A percentile compares a stretch with the other conserved stretches of the same genome.
phyloP scores from a whole-genome alignment of 2,329 filamentous ascomycete genomes.

The Cladosporium phlei region DNA sequence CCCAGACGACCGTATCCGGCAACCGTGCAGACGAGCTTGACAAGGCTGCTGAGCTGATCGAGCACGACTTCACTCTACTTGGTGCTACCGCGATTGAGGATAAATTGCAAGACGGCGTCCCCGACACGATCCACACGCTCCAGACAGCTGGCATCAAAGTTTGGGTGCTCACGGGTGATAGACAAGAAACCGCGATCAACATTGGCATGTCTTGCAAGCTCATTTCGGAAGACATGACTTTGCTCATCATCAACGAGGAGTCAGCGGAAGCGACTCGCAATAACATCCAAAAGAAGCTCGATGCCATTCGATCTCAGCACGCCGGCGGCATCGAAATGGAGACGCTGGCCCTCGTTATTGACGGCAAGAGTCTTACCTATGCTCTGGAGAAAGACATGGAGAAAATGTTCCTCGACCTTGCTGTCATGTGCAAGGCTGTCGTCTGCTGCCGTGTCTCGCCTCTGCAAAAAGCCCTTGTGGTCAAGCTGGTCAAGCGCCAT shows the following conservation, averaged over 20 bases:
- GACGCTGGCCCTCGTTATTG: slow-evolving; percentile 84
- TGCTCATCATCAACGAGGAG: slow-evolving; percentile 94
- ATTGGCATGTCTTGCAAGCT: slow-evolving; percentile 99
- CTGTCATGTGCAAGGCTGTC: slow-evolving; percentile 96
- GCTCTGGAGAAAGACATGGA: slow-evolving; percentile 92
- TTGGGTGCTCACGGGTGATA: slow-evolving; percentile 95
- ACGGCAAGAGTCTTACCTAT: slow-evolving; percentile 90
- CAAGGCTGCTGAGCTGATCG: slow-evolving; percentile 93
- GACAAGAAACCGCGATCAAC: slow-evolving; percentile 98
- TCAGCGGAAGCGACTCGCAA: slow-evolving; percentile 70
- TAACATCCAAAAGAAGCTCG: slow-evolving; percentile 88
- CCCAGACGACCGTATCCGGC: slow-evolving; percentile 82
- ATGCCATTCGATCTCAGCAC: slow-evolving; percentile 80
- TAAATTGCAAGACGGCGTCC: slow-evolving; percentile 91
- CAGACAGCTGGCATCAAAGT: slow-evolving; percentile 97
- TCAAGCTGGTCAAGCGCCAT: slow-evolving; percentile 95
- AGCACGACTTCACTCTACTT: slow-evolving; percentile 83
- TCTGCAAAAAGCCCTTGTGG: slow-evolving; percentile 92
- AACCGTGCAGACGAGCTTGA: slow-evolving; percentile 92
- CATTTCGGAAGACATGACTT: slow-evolving; percentile 96
- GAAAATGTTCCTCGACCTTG: slow-evolving; percentile 86
- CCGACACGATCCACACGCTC: slow-evolving; percentile 94
- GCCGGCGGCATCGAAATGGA: slow-evolving; percentile 74
- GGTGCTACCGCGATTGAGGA: slow-evolving; percentile 97
- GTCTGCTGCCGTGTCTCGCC: slow-evolving; percentile 96